These are phyloP conservation scores for Corymbia calophylla DNA, from an alignment of 441 rosid species.

Conservation along the genomic window DNA sequence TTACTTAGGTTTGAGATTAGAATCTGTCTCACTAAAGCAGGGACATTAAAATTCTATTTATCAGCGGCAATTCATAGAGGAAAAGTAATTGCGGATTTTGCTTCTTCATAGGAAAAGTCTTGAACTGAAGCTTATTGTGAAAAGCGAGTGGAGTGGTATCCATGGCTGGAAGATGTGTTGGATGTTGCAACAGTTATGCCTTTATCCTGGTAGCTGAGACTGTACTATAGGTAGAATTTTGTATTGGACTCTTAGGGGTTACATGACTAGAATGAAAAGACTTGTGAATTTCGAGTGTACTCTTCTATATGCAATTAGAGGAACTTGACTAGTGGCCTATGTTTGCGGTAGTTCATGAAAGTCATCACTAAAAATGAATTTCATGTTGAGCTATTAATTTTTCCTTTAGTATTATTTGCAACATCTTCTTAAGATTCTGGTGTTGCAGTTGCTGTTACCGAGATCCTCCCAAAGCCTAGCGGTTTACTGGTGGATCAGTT, in stretches of 20 bases:
- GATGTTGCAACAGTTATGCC: background rate
- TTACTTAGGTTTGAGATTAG: background rate
- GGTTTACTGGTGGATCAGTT: constrained; percentile 86
- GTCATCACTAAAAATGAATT: background rate
- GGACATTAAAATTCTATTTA: background rate
- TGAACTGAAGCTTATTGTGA: background rate
- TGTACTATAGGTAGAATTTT: background rate
- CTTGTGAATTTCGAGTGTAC: too few relatives aligned
- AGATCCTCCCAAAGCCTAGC: constrained; percentile 75
- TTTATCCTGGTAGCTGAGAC: background rate
- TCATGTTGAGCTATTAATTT: background rate
- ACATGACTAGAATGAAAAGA: background rate
- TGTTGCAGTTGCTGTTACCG: constrained; percentile 76
- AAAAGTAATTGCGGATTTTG: background rate
- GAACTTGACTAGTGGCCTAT: too few relatives aligned
- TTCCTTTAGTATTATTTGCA: background rate
- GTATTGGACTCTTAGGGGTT: background rate
- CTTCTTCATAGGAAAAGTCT: background rate
- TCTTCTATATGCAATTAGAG: too few relatives aligned
- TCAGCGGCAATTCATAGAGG: background rate
- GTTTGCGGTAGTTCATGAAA: background rate
- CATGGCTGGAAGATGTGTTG: background rate
- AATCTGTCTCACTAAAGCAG: background rate
- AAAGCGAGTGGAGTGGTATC: background rate
- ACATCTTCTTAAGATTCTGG: constrained; percentile 1